Conservation (phyloP, 2,329 filamentous ascomycete species). For the Colletotrichum kahawae region DNA sequence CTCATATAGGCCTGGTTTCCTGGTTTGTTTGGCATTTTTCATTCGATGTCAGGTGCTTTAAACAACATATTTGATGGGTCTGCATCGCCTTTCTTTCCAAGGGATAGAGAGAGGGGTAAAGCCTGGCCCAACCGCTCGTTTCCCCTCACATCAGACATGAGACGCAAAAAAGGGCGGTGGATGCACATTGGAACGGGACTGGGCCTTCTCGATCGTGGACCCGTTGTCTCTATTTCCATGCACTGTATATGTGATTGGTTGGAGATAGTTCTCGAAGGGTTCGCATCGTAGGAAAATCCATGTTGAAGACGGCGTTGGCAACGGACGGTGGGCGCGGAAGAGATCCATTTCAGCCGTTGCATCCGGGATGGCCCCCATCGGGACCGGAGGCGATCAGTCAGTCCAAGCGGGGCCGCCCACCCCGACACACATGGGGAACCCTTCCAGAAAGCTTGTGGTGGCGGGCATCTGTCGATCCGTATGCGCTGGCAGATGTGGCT, state of each 20-base stretch:
- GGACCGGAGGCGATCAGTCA: constrained; percentile 1
- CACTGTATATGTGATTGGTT: neutral
- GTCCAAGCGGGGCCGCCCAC: neutral
- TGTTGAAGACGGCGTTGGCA: neutral
- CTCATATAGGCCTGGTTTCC: neutral
- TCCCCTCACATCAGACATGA: neutral
- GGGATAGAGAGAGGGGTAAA: neutral
- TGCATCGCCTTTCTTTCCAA: neutral
- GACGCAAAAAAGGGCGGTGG: neutral
- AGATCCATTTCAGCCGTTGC: neutral
- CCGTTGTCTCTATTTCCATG: neutral
- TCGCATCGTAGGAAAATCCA: neutral
- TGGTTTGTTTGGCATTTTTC: neutral
- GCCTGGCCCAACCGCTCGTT: neutral
- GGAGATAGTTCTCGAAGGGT: neutral
- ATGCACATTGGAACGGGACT: neutral
- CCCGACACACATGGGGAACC: neutral
- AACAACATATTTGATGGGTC: constrained; percentile 1
- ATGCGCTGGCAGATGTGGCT: neutral
- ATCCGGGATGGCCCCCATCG: constrained; percentile 7
- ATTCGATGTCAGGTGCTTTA: constrained; percentile 11
- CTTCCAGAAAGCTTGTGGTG: neutral
- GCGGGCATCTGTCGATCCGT: neutral
- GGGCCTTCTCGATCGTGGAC: neutral
- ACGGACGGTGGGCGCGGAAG: neutral